Conservation (phyloP, 352 stramenopile species). For the Pythium myriotylum region DNA sequence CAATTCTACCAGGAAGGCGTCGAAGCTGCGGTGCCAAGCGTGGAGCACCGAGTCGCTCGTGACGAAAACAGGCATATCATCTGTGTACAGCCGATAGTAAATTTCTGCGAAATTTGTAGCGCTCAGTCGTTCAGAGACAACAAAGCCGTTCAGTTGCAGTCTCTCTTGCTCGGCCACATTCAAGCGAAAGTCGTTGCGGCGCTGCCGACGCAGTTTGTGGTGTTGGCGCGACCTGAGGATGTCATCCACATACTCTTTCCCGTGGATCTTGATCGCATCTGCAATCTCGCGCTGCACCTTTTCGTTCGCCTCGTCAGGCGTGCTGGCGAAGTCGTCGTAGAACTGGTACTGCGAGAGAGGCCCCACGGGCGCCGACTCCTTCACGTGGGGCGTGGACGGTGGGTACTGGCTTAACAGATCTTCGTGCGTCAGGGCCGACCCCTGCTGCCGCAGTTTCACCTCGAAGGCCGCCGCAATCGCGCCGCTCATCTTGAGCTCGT, state of each 20-base stretch:
- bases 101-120: constrained; percentile 31
- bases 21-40: constrained; percentile 38
- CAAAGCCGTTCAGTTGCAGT: constrained; percentile 22
- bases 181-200: constrained; percentile 30
- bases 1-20: constrained; percentile 29
- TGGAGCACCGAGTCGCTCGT: constrained; percentile 38
- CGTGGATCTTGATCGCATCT: constrained; percentile 9
- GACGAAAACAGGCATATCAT: constrained; percentile 37
- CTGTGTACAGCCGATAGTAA: constrained; percentile 34
- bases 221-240: constrained; percentile 19
- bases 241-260: constrained; percentile 1
- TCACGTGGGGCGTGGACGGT: neutral
- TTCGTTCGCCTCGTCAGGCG: constrained; percentile 15
- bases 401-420: constrained; percentile 13
- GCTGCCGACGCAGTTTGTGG: constrained; percentile 22
- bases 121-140: constrained; percentile 24
- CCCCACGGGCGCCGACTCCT: neutral
- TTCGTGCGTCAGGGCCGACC: constrained; percentile 1
- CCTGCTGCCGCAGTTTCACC: constrained; percentile 8
- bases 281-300: neutral
- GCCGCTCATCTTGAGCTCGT: constrained; percentile 7
- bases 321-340: constrained; percentile 22
- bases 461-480: constrained; percentile 16
- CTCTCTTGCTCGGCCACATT: constrained; percentile 11
- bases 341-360: constrained; percentile 18